Percentiles rank a stretch among this genome's conserved stretches.
Evolutionary conservation across 1,139 yeast species (phyloP).

Genomic region (Blastobotrys arbuscula): DNA sequence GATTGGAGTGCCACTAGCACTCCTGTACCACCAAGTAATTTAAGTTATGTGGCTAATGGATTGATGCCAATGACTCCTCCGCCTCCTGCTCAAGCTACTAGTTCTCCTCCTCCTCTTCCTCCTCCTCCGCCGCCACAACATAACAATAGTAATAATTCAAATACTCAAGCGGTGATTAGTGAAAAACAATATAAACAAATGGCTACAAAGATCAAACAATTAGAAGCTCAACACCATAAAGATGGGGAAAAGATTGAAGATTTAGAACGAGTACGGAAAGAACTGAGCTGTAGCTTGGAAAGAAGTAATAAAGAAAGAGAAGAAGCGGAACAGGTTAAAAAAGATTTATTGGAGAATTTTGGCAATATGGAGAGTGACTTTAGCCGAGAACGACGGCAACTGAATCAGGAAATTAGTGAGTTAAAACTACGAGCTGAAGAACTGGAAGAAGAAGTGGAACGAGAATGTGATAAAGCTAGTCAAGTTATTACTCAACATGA

Average conservation of each 20-base stretch:
- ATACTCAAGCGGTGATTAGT: not conserved
- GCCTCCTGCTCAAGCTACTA: not conserved
- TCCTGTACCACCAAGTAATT: conserved; percentile 7
- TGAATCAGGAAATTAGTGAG: conserved; percentile 46
- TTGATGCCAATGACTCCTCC: conserved; percentile 10
- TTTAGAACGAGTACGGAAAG: conserved; percentile 26
- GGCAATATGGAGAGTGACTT: conserved; percentile 58
- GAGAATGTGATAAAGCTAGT: conserved; percentile 17
- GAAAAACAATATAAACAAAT: conserved; percentile 14
- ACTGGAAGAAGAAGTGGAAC: conserved; percentile 44
- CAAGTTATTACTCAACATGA: conserved; percentile 24
- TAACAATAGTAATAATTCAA: not conserved
- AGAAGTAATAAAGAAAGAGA: conserved; percentile 27
- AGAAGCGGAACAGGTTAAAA: conserved; percentile 40
- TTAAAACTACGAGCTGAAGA: conserved; percentile 45
- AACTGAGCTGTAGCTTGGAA: conserved; percentile 21
- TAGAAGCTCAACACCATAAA: conserved; percentile 28
- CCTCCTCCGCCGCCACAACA: not conserved
- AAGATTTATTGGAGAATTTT: conserved; percentile 61
- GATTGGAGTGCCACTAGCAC: conserved; percentile 10
- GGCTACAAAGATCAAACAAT: conserved; percentile 17
- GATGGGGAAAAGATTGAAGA: conserved; percentile 25
- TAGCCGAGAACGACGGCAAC: conserved; percentile 45
- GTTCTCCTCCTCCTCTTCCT: conserved; percentile 3
- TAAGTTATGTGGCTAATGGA: conserved; percentile 9